phyloP scores from a whole-genome alignment of 2,329 filamentous ascomycete species.

The Xenosphaeropsis pyriputrescens region DNA sequence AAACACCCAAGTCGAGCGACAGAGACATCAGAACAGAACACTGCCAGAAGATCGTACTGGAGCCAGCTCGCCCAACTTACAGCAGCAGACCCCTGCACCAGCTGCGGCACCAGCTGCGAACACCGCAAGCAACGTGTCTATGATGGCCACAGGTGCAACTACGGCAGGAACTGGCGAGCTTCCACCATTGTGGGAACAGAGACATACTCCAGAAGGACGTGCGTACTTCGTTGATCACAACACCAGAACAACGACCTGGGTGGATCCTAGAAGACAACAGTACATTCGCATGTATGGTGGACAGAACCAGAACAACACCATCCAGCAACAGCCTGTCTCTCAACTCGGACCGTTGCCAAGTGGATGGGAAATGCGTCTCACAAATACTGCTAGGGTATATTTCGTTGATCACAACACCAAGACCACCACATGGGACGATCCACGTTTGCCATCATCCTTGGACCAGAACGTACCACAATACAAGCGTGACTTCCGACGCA shows the following conservation, averaged over 20 bases:
- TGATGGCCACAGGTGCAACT: slow-evolving; percentile 92
- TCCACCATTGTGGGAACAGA: slow-evolving; percentile 90
- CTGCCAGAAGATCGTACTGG: slow-evolving; percentile 91
- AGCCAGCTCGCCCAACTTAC: slow-evolving; percentile 74
- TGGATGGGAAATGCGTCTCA: slow-evolving; percentile 98
- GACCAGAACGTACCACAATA: slow-evolving; percentile 99
- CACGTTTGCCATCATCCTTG: slow-evolving; percentile 81
- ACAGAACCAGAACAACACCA: slow-evolving; percentile 74
- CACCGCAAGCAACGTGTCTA: slow-evolving; percentile 48
- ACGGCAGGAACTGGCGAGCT: slow-evolving; percentile 91
- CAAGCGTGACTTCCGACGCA: slow-evolving; percentile 95
- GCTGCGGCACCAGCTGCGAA: slow-evolving; percentile 19
- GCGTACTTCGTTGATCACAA: slow-evolving; percentile 98
- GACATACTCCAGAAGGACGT: slow-evolving; percentile 86
- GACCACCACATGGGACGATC: slow-evolving; percentile 98
- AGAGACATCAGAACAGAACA: slow-evolving; percentile 89
- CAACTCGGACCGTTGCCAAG: slow-evolving; percentile 90
- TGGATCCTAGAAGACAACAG: slow-evolving; percentile 90
- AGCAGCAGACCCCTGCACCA: slow-evolving; percentile 23
- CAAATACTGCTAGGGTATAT: slow-evolving; percentile 94
- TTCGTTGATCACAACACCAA: slow-evolving; percentile 99
- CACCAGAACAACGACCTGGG: slow-evolving; percentile 95
- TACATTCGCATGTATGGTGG: slow-evolving; percentile 96
- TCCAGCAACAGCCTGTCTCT: slow-evolving; percentile 94
- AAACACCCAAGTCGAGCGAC: slow-evolving; percentile 82